Percentiles rank a stretch among this genome's conserved stretches.
Evolutionary conservation across 2,329 filamentous ascomycete species (phyloP).

Genomic region (Talaromyces funiculosus): DNA sequence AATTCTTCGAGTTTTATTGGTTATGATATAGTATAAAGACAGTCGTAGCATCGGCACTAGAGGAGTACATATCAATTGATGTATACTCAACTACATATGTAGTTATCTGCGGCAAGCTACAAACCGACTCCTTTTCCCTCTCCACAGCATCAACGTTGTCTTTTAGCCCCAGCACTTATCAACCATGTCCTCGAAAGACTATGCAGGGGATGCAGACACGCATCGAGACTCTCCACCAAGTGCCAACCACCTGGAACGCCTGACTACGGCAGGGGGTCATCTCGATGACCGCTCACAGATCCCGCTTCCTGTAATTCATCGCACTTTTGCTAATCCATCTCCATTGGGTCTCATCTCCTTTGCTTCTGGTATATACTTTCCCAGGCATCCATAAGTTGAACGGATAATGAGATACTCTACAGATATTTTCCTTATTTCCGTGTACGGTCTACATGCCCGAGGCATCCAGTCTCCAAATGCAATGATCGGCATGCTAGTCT

Average conservation of each 20-base stretch:
- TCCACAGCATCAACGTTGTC: too few relatives aligned
- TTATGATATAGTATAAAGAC: not conserved
- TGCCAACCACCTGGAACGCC: not conserved
- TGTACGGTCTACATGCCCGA: not conserved
- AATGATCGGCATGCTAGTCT: slow-evolving; percentile 29
- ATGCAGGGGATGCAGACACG: not conserved
- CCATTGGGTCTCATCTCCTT: slow-evolving; percentile 35
- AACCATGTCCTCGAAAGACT: not conserved
- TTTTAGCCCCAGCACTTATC: not conserved
- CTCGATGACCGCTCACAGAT: slow-evolving; percentile 15
- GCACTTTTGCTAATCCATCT: slow-evolving; percentile 25
- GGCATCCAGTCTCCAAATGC: not conserved
- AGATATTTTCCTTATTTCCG: not conserved
- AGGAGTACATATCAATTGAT: too few relatives aligned
- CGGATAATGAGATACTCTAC: too few relatives aligned
- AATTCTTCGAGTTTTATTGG: not conserved
- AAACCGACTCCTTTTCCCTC: not conserved
- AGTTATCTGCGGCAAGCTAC: not conserved
- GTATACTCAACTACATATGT: too few relatives aligned
- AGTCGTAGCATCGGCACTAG: too few relatives aligned
- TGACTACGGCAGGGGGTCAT: not conserved
- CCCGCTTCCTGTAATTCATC: slow-evolving; percentile 24
- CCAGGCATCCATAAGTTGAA: too few relatives aligned
- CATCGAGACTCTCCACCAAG: not conserved
- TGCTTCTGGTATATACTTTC: slow-evolving; percentile 31